phyloP scores from a whole-genome alignment of 768 basidiomycete species.

The Mycena pura region DNA sequence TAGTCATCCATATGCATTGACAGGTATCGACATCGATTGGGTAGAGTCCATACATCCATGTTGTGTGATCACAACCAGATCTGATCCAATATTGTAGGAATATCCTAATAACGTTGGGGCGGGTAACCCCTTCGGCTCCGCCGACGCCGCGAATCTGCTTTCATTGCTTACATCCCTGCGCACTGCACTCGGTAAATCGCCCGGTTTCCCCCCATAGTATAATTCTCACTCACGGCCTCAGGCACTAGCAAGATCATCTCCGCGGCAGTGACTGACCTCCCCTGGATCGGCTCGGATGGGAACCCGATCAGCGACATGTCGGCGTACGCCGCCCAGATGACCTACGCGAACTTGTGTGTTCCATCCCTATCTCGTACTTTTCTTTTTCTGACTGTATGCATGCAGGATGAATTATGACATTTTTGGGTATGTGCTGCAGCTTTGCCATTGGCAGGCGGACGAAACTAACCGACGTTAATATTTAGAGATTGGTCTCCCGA shows the following conservation, averaged over 20 bases:
- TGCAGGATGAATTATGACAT: conserved; percentile 79
- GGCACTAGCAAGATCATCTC: conserved; percentile 67
- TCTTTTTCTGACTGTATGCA: not conserved
- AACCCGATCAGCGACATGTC: conserved; percentile 68
- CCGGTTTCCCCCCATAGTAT: no score
- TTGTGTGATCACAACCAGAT: not conserved
- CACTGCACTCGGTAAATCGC: conserved; percentile 46
- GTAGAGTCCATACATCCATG: conserved; percentile 35
- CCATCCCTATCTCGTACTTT: not conserved
- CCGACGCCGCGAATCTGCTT: conserved; percentile 71
- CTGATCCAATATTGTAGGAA: conserved; percentile 49
- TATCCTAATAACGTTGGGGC: conserved; percentile 72
- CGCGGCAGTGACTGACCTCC: conserved; percentile 70
- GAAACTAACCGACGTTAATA: not conserved
- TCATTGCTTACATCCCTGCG: conserved; percentile 65
- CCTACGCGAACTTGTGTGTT: conserved; percentile 61
- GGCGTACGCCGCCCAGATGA: conserved; percentile 66
- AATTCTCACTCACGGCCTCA: conserved; percentile 24
- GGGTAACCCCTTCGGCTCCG: conserved; percentile 63
- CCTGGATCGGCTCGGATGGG: conserved; percentile 71
- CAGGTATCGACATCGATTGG: conserved; percentile 64
- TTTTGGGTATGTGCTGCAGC: conserved; percentile 1
- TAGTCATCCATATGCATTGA: not conserved
- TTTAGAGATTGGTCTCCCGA: conserved; percentile 12
- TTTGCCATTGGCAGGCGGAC: no score